phyloP scores from a whole-genome alignment of 495 filamentous ascomycete species.

The Friedmanniomyces simplex region DNA sequence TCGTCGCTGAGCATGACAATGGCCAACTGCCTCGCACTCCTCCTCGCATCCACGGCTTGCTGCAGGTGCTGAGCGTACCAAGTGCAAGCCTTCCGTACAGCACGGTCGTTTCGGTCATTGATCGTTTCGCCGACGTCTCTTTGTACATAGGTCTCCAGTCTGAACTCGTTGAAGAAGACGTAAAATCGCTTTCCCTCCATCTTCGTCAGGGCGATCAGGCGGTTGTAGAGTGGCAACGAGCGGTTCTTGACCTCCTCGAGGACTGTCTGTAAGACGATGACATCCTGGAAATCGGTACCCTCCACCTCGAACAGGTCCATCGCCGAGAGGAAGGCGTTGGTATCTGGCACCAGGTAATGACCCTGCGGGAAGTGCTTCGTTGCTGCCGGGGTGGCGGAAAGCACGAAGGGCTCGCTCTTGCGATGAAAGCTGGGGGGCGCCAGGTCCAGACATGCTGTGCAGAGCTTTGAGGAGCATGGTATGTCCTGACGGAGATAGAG shows the following conservation, averaged over 20 bases:
- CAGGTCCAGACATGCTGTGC: slow-evolving; percentile 55
- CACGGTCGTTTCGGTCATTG: slow-evolving; percentile 92
- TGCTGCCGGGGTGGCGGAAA: slow-evolving; percentile 76
- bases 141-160: slow-evolving; percentile 76
- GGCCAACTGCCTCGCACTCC: slow-evolving; percentile 52
- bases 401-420: slow-evolving; percentile 63
- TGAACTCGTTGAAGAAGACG: slow-evolving; percentile 98
- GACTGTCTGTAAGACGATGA: slow-evolving; percentile 87
- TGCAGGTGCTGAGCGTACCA: slow-evolving; percentile 83
- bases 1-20: slow-evolving; percentile 94
- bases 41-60: slow-evolving; percentile 42
- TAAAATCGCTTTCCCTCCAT: slow-evolving; percentile 95
- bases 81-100: slow-evolving; percentile 70
- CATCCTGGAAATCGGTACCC: slow-evolving; percentile 80
- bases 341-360: slow-evolving; percentile 93
- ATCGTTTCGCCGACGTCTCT: slow-evolving; percentile 72
- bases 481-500: slow-evolving; percentile 93
- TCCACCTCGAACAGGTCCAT: slow-evolving; percentile 95
- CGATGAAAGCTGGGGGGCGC: slow-evolving; percentile 72
- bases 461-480: slow-evolving; percentile 89
- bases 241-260: slow-evolving; percentile 91
- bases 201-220: slow-evolving; percentile 75
- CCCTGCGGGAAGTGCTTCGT: slow-evolving; percentile 72
- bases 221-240: slow-evolving; percentile 89
- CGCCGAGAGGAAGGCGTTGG: slow-evolving; percentile 87